phyloP scores from a whole-genome alignment of 306 rosid species.

The Cicer judaicum region DNA sequence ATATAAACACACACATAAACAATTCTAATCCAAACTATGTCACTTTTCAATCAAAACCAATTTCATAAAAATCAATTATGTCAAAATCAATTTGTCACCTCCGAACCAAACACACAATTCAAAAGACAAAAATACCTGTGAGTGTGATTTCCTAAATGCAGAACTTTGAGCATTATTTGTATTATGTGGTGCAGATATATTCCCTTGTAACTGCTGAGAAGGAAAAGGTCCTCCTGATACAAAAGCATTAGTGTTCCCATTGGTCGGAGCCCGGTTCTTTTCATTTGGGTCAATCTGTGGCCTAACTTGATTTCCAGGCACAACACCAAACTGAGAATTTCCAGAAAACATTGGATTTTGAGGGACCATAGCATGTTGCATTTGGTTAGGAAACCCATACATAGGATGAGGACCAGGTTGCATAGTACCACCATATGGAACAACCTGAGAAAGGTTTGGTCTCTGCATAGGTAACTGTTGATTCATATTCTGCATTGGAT shows the following conservation, averaged over 20 bases:
- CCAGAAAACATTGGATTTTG: slow-evolving; percentile 55
- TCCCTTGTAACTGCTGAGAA: slow-evolving; percentile 62
- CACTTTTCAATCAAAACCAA: background rate
- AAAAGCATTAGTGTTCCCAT: slow-evolving; percentile 49
- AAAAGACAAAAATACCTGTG: slow-evolving; percentile 58
- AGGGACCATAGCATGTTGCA: slow-evolving; percentile 51
- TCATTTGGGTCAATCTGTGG: slow-evolving; percentile 56
- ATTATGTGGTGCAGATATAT: slow-evolving; percentile 43
- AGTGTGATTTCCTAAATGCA: slow-evolving; percentile 49
- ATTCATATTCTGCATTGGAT: slow-evolving; percentile 65
- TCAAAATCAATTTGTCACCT: background rate
- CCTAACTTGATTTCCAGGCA: slow-evolving; percentile 55
- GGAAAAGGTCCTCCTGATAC: slow-evolving; percentile 43
- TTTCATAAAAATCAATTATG: background rate
- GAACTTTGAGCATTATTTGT: slow-evolving; percentile 52
- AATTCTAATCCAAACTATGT: background rate
- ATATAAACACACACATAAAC: background rate
- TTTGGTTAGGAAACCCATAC: slow-evolving; percentile 62
- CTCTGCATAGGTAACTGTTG: slow-evolving; percentile 62
- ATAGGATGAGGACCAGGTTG: slow-evolving; percentile 47
- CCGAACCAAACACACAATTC: background rate
- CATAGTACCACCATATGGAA: slow-evolving; percentile 42
- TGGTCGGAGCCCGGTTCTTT: slow-evolving; percentile 49
- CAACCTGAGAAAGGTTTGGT: slow-evolving; percentile 59
- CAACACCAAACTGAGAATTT: slow-evolving; percentile 53